Evolutionary conservation across 2,329 filamentous ascomycete species (phyloP).

Genomic region (Raffaelea ambrosiae): DNA sequence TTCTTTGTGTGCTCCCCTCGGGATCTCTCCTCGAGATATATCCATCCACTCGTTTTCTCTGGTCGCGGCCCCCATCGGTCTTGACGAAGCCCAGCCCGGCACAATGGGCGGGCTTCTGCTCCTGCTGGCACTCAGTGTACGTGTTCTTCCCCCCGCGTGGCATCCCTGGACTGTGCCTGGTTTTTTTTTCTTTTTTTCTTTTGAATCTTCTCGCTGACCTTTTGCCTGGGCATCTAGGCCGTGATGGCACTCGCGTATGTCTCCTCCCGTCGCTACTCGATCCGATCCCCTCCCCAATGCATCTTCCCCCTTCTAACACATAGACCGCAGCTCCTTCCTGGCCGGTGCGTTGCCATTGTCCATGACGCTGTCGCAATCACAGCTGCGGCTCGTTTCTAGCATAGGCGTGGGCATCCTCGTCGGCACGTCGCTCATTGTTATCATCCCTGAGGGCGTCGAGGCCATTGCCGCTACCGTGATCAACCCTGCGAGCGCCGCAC

Average conservation of each 20-base stretch:
- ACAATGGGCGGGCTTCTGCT: conserved; percentile 25
- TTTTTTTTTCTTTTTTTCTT: too few species aligned
- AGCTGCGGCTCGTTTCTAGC: conserved; percentile 81
- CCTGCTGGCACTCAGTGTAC: conserved; percentile 23
- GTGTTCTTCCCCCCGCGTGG: conserved; percentile 6
- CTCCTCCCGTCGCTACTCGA: background rate
- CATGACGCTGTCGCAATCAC: conserved; percentile 76
- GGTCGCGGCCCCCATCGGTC: background rate
- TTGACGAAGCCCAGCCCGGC: background rate
- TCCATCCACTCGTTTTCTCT: background rate
- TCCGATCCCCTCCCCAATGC: conserved; percentile 7
- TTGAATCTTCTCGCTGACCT: conserved; percentile 12
- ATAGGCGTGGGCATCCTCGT: conserved; percentile 91
- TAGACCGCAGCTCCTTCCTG: conserved; percentile 80
- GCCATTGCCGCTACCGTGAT: conserved; percentile 59
- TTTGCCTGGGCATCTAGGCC: conserved; percentile 26
- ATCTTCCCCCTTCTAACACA: conserved; percentile 4
- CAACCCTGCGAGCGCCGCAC: background rate
- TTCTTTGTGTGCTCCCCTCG: background rate
- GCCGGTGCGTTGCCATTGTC: conserved; percentile 86
- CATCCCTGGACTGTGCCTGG: too few species aligned
- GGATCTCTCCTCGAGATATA: background rate
- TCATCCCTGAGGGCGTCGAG: conserved; percentile 94
- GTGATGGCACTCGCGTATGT: conserved; percentile 53
- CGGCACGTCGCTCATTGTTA: conserved; percentile 90